Base-by-base conservation (phyloP, 1,284 basidiomycete genomes). In the Farysia itapuensis region DNA sequence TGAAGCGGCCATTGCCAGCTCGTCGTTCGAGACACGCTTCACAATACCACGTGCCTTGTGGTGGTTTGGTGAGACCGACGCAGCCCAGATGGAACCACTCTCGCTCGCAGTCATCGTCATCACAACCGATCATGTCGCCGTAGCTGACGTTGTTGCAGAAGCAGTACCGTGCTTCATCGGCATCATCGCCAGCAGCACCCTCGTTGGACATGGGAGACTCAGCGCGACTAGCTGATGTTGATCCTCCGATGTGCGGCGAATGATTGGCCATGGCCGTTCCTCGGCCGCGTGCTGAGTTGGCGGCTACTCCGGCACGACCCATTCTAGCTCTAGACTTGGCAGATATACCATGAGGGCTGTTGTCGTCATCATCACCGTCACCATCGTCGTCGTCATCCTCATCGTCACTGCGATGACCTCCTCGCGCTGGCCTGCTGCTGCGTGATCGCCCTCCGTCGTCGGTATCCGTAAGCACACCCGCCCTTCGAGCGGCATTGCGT, bases 81-180 rank as follows among this genome's bases (percentile, higher is more conserved):
- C 88, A 90, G 7, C 77, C 81, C 18, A 87, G 77, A 73, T 90
- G 88, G 77, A 88, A 90, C 94, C 94, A 97, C 86, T 97, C 93
- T 45, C 83, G 81, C 71, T 87, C 85, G 78, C 94, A 97, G 35
- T 84, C 83, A n/a, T 82, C 81, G 66, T 87, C 88, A 78, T 98
- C 94, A 77, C 94, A 98, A 3, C 86, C 94, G 69, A 98, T 92
- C 94, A 98, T 98, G 79, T 94, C 89, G 22, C 93, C 92, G 70
- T 87, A 93, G 72, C 89, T 90, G 44, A 86, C 82, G 19, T 86
- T 82, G 57, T 89, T 82, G 77, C 93, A 97, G 79, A 87, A 84
- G 78, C 93, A 98, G 78, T 97, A 98, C 16, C 83, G 82, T 64
- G 81, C 84, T 46, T 83, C 82, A 60, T 89, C 71, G 1, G 54